Evolutionary conservation across 352 stramenopile genomes (phyloP).

Genomic region (Pythium phragmitis): DNA sequence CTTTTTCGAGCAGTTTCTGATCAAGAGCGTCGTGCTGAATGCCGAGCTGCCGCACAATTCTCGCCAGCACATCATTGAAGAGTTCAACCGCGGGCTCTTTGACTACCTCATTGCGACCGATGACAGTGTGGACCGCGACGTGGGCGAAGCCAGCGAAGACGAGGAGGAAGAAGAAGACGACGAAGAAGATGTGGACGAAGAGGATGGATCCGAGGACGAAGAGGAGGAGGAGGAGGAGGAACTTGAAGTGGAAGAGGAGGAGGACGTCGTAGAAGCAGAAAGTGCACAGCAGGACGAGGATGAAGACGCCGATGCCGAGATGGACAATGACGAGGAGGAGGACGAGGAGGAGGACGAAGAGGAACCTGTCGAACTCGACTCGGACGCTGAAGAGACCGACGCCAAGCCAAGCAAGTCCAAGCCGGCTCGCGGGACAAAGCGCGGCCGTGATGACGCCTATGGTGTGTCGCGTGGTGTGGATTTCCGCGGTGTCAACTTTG

Average conservation of each 20-base stretch:
- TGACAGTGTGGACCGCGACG: constrained; percentile 91
- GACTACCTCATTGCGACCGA: constrained; percentile 99
- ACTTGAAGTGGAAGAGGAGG: constrained; percentile 37
- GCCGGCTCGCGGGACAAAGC: constrained; percentile 46
- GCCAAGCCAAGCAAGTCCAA: constrained; percentile 15
- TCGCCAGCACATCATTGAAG: constrained; percentile 95
- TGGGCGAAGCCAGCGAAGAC: constrained; percentile 54
- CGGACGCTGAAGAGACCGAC: constrained; percentile 26
- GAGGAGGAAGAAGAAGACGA: constrained; percentile 74
- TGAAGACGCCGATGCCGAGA: constrained; percentile 79
- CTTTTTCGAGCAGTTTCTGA: constrained; percentile 99
- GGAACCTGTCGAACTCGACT: constrained; percentile 34
- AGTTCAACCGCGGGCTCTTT: constrained; percentile 96
- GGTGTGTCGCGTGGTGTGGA: constrained; percentile 97
- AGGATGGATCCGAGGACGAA: constrained; percentile 41
- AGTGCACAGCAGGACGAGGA: constrained; percentile 35
- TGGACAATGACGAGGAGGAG: constrained; percentile 49
- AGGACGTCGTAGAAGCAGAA: constrained; percentile 14
- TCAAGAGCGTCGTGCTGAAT: constrained; percentile 98
- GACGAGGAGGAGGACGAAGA: constrained; percentile 32
- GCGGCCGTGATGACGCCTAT: constrained; percentile 88
- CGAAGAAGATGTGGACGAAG: constrained; percentile 48
- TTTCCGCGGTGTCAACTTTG: constrained; percentile 98
- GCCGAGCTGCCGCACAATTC: constrained; percentile 97
- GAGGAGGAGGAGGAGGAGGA: constrained; percentile 51